Conservation (phyloP, 108 stramenopile species). For the Asterionellopsis glacialis region DNA sequence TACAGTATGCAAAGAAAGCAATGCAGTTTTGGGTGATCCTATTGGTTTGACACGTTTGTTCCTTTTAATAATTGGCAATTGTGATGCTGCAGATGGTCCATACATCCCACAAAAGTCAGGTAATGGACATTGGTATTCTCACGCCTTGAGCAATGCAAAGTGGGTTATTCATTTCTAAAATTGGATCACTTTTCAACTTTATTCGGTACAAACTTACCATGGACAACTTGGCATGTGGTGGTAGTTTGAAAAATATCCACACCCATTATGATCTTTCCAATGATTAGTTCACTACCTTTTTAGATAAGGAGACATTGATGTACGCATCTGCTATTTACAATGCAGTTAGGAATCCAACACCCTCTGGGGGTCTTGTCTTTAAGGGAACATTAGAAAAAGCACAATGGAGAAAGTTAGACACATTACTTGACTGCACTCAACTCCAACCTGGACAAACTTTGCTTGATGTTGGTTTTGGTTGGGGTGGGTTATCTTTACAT, state of each 20-base stretch:
- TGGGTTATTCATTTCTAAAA: constrained; percentile 73
- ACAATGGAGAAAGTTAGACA: constrained; percentile 93
- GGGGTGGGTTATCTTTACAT: constrained; percentile 91
- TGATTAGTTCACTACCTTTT: constrained; percentile 83
- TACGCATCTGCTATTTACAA: constrained; percentile 91
- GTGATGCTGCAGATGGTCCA: constrained; percentile 42
- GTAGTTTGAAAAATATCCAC: constrained; percentile 82
- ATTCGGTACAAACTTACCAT: constrained; percentile 81
- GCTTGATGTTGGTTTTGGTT: constrained; percentile 96
- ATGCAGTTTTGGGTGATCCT: constrained; percentile 63
- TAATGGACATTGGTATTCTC: constrained; percentile 45
- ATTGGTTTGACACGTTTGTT: constrained; percentile 77
- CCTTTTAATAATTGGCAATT: constrained; percentile 79
- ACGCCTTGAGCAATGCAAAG: constrained; percentile 60
- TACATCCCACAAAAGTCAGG: constrained; percentile 38
- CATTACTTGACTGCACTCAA: constrained; percentile 74
- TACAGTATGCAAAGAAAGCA: constrained; percentile 38
- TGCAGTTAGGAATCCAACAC: constrained; percentile 41
- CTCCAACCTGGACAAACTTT: constrained; percentile 66
- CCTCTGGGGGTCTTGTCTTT: constrained; percentile 24
- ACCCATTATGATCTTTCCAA: constrained; percentile 95
- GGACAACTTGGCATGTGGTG: constrained; percentile 88
- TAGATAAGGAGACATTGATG: constrained; percentile 86
- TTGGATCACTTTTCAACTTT: constrained; percentile 82
- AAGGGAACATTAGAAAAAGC: constrained; percentile 84